Evolutionary conservation across 2,329 filamentous ascomycete species (phyloP), one percentile per base, ranked within the genome.

Genomic region (Venturia asperata): DNA sequence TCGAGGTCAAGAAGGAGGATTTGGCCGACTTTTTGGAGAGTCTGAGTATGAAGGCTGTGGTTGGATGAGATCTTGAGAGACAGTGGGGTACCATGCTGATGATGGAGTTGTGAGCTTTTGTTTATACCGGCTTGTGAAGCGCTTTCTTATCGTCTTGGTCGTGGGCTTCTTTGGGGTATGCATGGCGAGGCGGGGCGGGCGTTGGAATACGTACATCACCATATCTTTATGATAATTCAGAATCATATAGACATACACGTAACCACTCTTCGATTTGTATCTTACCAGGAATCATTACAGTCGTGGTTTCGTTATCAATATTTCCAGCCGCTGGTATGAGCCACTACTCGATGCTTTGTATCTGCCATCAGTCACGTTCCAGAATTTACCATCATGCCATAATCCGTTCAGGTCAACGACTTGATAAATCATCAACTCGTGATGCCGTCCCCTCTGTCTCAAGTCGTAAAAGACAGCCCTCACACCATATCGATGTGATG

Each of bases 1-100:
- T 97, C 60, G 94, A 99, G 75, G 93, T 99, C n/a, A 88, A 88
- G 77, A 97, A 96, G 79, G 94, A 97, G 74, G 94, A 97, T 76
- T 78, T 99, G 37, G 86, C 87, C 19, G 91, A 88, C 0, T 99
- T 99, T 75, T 80, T 99, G 69, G 94, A 99, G 79, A 88, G 88
- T 65, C 76, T 99, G 73, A 97, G 92, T 77, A 88, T 92, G 83
- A 96, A 95, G 82, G 87, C 87, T 65, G 92, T 97, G 21, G 88
- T 87, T 65, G 85, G 84, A 42, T 83, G 49, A 63, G 43, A 47
- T n/a, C 3, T 7, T n/a, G 45, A n/a, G 17, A 2, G 45, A 47
- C 30, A 34, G 30, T n/a, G 30, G 30, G 30, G 30, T 3, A 6
- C 3, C 6, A 24, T 47, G 45, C 7, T 24, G 15, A n/a, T 17